A percentile compares a stretch with the other conserved stretches of the same genome.
phyloP scores from a whole-genome alignment of 31 red algal species.

The Odonthalia washingtoniensis region DNA sequence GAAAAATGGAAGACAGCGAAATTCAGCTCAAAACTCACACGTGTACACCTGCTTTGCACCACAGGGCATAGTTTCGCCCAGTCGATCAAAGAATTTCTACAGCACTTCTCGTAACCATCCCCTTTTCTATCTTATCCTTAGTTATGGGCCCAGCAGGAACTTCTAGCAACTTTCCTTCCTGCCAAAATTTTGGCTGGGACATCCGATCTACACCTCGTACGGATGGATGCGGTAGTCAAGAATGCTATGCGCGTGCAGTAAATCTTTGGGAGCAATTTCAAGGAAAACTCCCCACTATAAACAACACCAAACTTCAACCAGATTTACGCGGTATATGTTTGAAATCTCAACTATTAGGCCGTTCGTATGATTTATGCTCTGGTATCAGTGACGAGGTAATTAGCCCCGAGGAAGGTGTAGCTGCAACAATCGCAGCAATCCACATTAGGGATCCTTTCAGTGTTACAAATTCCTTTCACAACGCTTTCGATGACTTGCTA shows the following conservation, averaged over 20 bases:
- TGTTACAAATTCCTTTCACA: background rate
- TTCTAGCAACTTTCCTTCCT: background rate
- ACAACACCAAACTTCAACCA: background rate
- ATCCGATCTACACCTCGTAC: background rate
- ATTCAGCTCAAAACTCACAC: no score
- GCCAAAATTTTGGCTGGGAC: background rate
- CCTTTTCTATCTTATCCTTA: no score
- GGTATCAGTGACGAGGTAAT: background rate
- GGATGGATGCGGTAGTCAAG: background rate
- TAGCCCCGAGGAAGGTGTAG: background rate
- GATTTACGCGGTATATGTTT: background rate
- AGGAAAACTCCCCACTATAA: background rate
- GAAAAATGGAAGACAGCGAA: no score
- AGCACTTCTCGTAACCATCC: no score
- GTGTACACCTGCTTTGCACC: no score
- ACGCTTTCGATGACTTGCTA: background rate
- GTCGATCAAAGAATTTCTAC: no score
- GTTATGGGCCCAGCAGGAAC: no score
- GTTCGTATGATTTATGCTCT: background rate
- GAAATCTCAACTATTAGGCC: background rate
- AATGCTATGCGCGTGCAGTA: background rate
- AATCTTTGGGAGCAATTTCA: conserved; percentile 20
- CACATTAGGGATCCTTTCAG: background rate
- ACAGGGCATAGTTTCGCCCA: no score
- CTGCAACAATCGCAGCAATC: background rate